Percentiles rank a stretch among this genome's conserved stretches.
These are phyloP conservation scores for Grigorovia jiainica DNA, from an alignment of 805 yeast species.

Conservation along the genomic window DNA sequence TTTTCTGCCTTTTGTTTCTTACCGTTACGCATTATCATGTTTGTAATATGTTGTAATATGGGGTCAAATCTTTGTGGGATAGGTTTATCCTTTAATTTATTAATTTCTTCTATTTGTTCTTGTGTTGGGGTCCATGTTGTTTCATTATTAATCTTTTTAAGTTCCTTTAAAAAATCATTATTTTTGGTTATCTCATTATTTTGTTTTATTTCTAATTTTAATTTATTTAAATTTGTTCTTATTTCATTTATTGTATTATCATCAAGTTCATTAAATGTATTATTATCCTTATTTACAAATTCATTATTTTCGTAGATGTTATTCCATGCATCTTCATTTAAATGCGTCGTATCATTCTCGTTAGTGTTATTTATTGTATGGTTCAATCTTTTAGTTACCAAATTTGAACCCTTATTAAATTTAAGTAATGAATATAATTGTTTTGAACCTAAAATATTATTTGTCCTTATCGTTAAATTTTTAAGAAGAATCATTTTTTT, in stretches of 20 bases:
- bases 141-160: background rate
- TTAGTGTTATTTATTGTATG: too few relatives aligned
- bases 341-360: too few relatives aligned
- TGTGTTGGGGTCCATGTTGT: slow-evolving; percentile 39
- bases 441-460: too few relatives aligned
- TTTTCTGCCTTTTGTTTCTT: slow-evolving; percentile 73
- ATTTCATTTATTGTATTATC: background rate
- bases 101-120: slow-evolving; percentile 53
- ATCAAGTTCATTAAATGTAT: background rate
- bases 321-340: too few relatives aligned
- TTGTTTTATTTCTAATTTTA: background rate
- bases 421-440: too few relatives aligned
- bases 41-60: slow-evolving; percentile 67
- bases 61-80: slow-evolving; percentile 61
- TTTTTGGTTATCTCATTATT: background rate
- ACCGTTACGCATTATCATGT: slow-evolving; percentile 88
- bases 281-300: background rate
- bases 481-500: too few relatives aligned
- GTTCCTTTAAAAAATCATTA: background rate
- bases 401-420: too few relatives aligned
- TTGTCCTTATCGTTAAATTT: too few relatives aligned
- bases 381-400: too few relatives aligned
- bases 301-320: background rate
- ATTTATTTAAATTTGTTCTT: background rate
- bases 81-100: slow-evolving; percentile 38